Base-by-base conservation (phyloP, 495 filamentous ascomycete species). In the Penicillium alfredii region DNA sequence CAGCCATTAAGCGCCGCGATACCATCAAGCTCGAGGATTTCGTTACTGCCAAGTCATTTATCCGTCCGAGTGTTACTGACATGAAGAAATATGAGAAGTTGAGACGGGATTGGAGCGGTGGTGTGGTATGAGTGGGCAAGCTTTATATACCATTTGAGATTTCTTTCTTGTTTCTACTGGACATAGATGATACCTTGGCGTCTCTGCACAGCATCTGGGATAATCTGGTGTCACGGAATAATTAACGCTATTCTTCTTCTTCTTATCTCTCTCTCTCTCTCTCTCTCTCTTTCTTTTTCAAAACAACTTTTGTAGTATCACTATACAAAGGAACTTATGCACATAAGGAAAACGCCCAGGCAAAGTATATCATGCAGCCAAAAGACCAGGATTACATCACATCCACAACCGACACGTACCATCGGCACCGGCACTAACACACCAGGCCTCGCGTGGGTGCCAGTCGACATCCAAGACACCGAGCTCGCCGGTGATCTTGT, bases 401-500 rank as follows among this genome's bases (percentile, higher is more conserved):
- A 66, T 74, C 85, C 85, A 90, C 58, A 88, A 63, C 43, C 85
- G 75, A 67, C 81, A 83, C 3, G 84, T 90, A 23, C 92, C 92
- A 70, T 98, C 92, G 2, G 90, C 92, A 39, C 89, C 90, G 22
- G 86, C 90, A 72, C 82, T 89, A 35, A 93, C 87, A 64, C 78
- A 80, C 90, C 92, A 96, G 4, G 88, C 84, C 64, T 95, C 84
- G 27, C 74, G 74, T 11, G 85, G 85, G 69, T 96, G 90, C 92
- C 92, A 98, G 46, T 89, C 88, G 17, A 96, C 64, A 60, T 95
- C 93, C 65, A 97, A 64, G 14, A 98, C 88, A 30, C 92, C 92
- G 33, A 98, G 68, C 46, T 81, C 83, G 2, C 90, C 80, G 24
- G 63, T 67, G 25, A 73, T 63, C 64, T 80, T 81, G 67, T 98